Evolutionary conservation across 257 asterid species (phyloP).

Genomic region (Solanum virginianum): DNA sequence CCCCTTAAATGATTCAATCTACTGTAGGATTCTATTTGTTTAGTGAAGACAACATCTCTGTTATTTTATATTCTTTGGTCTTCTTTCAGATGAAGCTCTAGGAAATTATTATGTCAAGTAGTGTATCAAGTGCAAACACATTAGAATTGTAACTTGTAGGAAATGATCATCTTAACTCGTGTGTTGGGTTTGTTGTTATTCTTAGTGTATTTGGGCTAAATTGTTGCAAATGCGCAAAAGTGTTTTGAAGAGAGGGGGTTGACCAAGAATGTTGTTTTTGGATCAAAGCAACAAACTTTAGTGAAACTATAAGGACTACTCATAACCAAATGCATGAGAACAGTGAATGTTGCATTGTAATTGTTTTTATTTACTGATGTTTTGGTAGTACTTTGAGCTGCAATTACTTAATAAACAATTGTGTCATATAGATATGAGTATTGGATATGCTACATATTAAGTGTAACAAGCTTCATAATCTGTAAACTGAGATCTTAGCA

Average conservation of each 20-base stretch:
- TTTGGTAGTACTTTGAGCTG: background rate
- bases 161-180: background rate
- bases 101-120: background rate
- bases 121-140: background rate
- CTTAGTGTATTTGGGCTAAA: background rate
- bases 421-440: background rate
- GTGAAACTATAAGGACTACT: background rate
- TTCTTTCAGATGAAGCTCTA: background rate
- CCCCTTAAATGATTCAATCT: conserved; percentile 23
- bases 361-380: background rate
- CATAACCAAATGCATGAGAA: background rate
- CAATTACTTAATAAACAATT: background rate
- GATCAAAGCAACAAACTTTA: background rate
- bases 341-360: background rate
- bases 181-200: background rate
- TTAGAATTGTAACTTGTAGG: background rate
- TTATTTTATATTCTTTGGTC: background rate
- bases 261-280: background rate
- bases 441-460: background rate
- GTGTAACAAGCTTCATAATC: background rate
- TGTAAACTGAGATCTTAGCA: background rate
- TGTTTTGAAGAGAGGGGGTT: background rate
- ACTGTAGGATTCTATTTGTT: background rate
- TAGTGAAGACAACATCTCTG: background rate
- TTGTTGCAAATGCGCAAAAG: background rate